Conservation (phyloP, 202 grass and related monocot genomes). For the Schoenoplectus triqueter region DNA sequence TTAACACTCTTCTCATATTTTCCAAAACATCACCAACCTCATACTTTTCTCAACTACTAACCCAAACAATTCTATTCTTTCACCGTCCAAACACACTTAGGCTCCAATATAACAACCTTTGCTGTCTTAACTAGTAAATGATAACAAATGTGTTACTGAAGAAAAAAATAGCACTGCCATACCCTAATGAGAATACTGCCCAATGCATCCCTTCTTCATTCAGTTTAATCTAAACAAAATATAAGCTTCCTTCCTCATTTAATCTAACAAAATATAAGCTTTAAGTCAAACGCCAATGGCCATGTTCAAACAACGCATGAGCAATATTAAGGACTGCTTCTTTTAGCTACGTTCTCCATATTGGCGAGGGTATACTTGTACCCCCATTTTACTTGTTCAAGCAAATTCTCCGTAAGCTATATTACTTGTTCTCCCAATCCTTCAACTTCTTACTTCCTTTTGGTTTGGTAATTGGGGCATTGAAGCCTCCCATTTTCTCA, state of each 20-base stretch:
- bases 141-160: neutral
- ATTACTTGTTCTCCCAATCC: slow-evolving; percentile 60
- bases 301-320: neutral
- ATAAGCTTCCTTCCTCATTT: neutral
- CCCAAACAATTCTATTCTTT: no score
- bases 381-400: slow-evolving; percentile 9
- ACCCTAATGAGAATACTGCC: neutral
- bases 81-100: no score
- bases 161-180: slow-evolving; percentile 14
- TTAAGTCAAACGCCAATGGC: neutral
- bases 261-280: neutral
- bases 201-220: neutral
- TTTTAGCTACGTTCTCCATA: neutral
- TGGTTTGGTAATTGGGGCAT: slow-evolving; percentile 82
- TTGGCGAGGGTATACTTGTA: neutral
- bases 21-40: no score
- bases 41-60: no score
- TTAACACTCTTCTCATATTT: no score
- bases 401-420: neutral
- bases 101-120: neutral
- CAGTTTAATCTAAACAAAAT: neutral
- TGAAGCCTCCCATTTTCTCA: slow-evolving; percentile 92
- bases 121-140: neutral
- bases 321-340: neutral
- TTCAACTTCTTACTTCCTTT: slow-evolving; percentile 96